phyloP scores from a whole-genome alignment of 441 rosid species.

The Brassica balearica region DNA sequence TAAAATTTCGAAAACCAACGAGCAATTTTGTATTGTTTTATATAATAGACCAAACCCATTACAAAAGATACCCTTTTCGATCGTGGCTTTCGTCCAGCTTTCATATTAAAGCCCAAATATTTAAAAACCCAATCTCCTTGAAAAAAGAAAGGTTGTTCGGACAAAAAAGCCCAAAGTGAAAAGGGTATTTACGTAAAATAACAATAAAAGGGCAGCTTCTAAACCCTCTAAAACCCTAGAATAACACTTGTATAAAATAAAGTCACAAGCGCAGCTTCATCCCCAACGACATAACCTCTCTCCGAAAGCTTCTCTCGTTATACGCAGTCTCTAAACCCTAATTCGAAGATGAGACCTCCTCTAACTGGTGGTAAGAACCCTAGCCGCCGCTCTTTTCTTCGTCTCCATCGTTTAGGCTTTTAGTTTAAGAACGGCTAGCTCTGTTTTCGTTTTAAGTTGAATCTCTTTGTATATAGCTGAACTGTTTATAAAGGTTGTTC shows the following conservation, averaged over 20 bases:
- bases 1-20: neutral
- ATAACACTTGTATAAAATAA: constrained; percentile 34
- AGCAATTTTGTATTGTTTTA: neutral
- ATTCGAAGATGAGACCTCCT: constrained; percentile 45
- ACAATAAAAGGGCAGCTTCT: neutral
- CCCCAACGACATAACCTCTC: neutral
- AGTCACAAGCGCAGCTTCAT: constrained; percentile 19
- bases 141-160: neutral
- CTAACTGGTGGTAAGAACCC: constrained; percentile 44
- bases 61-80: neutral
- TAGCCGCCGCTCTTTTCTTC: constrained; percentile 17
- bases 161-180: neutral
- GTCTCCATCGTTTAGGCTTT: neutral
- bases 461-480: constrained; percentile 13
- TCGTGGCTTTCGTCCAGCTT: neutral
- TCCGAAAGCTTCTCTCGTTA: neutral
- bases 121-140: neutral
- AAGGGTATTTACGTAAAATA: constrained; percentile 17
- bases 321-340: neutral
- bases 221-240: constrained; percentile 43
- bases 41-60: neutral
- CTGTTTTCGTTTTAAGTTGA: neutral
- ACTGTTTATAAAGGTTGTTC: neutral
- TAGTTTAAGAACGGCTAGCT: neutral
- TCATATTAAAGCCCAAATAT: neutral